Evolutionary conservation across 2,329 filamentous ascomycete species (phyloP).

Genomic region (Xylaria digitata): DNA sequence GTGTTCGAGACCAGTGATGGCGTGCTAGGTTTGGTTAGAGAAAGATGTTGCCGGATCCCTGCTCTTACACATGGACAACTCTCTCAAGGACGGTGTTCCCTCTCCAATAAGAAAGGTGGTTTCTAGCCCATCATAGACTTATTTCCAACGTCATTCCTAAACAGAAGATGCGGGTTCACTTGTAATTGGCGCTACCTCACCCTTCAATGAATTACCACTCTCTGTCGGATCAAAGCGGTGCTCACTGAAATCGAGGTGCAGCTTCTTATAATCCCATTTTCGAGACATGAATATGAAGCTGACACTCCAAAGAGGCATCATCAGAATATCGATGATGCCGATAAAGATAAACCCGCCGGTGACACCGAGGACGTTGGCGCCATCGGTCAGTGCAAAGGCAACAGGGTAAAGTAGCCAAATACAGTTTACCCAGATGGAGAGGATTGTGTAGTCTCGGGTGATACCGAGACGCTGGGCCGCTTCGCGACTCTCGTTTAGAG

Average conservation of each 20-base stretch:
- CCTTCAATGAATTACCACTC: background rate
- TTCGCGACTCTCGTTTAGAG: conserved; percentile 53
- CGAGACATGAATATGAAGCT: conserved; percentile 55
- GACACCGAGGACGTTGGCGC: conserved; percentile 59
- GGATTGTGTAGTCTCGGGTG: conserved; percentile 55
- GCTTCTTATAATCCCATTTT: conserved; percentile 60
- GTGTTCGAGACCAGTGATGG: too few species aligned
- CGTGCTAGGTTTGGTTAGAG: too few species aligned
- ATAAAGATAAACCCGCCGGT: conserved; percentile 59
- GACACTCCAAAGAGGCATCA: conserved; percentile 56
- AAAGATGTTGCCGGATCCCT: too few species aligned
- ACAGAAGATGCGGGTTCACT: background rate
- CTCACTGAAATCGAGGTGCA: conserved; percentile 53
- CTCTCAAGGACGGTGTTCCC: too few species aligned
- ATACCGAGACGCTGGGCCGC: conserved; percentile 55
- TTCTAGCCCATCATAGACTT: too few species aligned
- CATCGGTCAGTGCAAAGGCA: conserved; percentile 62
- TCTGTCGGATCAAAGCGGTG: conserved; percentile 20
- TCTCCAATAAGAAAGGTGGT: too few species aligned
- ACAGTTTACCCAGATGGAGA: conserved; percentile 59
- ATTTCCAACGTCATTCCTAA: background rate
- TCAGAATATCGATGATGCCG: conserved; percentile 61
- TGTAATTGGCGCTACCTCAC: background rate
- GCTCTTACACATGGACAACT: too few species aligned
- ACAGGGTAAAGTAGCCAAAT: conserved; percentile 64